Evolutionary conservation across 495 filamentous ascomycete genomes (phyloP).

Genomic region (Hyaloscypha hepaticicola): DNA sequence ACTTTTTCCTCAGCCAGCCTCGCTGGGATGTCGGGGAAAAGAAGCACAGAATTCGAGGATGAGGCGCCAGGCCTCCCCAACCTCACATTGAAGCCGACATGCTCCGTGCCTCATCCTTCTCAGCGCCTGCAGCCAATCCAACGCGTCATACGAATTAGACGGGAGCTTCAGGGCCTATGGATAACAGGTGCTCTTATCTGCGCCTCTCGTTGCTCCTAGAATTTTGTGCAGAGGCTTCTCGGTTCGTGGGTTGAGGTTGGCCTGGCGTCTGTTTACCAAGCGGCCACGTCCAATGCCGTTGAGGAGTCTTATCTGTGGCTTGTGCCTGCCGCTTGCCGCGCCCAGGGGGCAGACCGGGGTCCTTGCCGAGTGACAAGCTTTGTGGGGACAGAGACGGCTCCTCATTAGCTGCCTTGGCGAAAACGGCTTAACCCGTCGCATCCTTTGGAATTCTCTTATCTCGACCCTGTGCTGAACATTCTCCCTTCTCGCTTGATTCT

Average conservation of each 20-base stretch:
- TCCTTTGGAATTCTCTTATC: conserved; percentile 9
- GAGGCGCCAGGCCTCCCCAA: background rate
- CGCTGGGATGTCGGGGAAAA: background rate
- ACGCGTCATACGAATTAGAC: background rate
- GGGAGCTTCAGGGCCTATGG: background rate
- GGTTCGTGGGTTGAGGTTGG: background rate
- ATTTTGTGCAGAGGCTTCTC: background rate
- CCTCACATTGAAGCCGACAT: background rate
- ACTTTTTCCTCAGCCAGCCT: background rate
- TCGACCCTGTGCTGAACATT: background rate
- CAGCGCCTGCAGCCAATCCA: background rate
- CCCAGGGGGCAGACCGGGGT: background rate
- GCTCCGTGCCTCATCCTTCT: background rate
- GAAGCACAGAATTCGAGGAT: background rate
- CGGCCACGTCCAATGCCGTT: background rate
- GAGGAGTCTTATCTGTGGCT: conserved; percentile 17
- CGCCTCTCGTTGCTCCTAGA: background rate
- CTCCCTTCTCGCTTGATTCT: background rate
- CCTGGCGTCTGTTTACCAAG: background rate
- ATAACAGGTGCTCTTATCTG: background rate
- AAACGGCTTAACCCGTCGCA: background rate
- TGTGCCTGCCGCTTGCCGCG: background rate
- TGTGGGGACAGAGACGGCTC: background rate
- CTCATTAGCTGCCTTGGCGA: conserved; percentile 11
- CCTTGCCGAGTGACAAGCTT: conserved; percentile 2